These are phyloP conservation scores for Beverwykella pulmonaria DNA, from an alignment of 495 filamentous ascomycete species.

Conservation along the genomic window DNA sequence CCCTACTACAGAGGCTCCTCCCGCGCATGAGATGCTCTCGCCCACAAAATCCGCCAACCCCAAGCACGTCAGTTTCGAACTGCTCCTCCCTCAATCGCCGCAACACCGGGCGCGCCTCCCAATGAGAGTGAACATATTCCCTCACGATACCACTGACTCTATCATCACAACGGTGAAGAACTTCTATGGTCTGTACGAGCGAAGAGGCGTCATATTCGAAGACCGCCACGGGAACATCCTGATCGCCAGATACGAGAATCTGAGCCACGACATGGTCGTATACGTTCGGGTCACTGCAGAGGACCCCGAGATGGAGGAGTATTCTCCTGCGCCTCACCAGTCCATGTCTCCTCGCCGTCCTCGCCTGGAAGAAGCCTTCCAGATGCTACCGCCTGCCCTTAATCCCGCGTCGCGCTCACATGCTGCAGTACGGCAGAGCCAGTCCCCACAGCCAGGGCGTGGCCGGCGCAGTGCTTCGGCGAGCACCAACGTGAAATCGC, in stretches of 20 bases:
- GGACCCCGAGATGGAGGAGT: slow-evolving; percentile 26
- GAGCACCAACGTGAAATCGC: slow-evolving; percentile 59
- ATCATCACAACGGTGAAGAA: slow-evolving; percentile 97
- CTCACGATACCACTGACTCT: slow-evolving; percentile 91
- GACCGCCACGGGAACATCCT: slow-evolving; percentile 82
- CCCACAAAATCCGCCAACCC: slow-evolving; percentile 32
- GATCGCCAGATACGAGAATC: slow-evolving; percentile 94
- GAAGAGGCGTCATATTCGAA: slow-evolving; percentile 84
- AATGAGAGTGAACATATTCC: slow-evolving; percentile 87
- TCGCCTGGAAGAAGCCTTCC: slow-evolving; percentile 45
- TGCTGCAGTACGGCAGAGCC: slow-evolving; percentile 72
- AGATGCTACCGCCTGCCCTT: slow-evolving; percentile 53
- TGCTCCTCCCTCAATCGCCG: slow-evolving; percentile 73
- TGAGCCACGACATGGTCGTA: slow-evolving; percentile 83
- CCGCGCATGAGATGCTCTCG: slow-evolving; percentile 19
- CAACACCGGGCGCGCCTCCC: slow-evolving; percentile 78
- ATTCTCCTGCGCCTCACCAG: slow-evolving; percentile 23
- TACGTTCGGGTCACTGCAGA: slow-evolving; percentile 87
- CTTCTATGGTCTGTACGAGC: slow-evolving; percentile 90
- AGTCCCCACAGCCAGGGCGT: slow-evolving; percentile 73
- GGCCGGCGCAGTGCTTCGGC: slow-evolving; percentile 80
- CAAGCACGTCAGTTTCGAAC: slow-evolving; percentile 63
- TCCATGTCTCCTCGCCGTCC: slow-evolving; percentile 45
- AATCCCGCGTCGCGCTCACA: slow-evolving; percentile 65
- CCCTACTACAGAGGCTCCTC: slow-evolving; percentile 23